Evolutionary conservation across 805 yeast species (phyloP).

Genomic region (Spathaspora boniae): DNA sequence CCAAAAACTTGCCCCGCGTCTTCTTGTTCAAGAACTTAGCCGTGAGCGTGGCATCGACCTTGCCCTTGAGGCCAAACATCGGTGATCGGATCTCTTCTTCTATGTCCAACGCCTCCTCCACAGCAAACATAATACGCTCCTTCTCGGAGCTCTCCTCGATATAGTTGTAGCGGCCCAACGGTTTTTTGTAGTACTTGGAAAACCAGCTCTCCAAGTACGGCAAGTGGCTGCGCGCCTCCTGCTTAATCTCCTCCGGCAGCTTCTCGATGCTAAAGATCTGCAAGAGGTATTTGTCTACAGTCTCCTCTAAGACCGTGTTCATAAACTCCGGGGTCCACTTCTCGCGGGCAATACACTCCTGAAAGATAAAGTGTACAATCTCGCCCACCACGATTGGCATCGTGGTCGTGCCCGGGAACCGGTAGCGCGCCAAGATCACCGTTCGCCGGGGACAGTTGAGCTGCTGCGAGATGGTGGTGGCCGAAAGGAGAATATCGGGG

Average conservation of each 20-base stretch:
- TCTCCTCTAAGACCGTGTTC: constrained; percentile 31
- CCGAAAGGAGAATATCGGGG: constrained; percentile 80
- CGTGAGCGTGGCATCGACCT: constrained; percentile 82
- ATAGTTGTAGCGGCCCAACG: constrained; percentile 11
- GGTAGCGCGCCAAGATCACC: constrained; percentile 53
- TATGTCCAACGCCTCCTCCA: constrained; percentile 67
- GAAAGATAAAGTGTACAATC: constrained; percentile 76
- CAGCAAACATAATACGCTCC: constrained; percentile 44
- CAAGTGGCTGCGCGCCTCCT: constrained; percentile 45
- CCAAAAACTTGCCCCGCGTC: constrained; percentile 44
- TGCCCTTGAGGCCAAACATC: constrained; percentile 81
- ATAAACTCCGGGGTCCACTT: constrained; percentile 39
- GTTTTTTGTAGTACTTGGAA: constrained; percentile 36
- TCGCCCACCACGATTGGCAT: constrained; percentile 76
- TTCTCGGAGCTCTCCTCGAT: constrained; percentile 24
- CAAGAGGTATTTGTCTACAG: constrained; percentile 42
- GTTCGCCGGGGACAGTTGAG: constrained; percentile 71
- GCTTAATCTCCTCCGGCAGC: constrained; percentile 37
- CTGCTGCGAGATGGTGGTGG: constrained; percentile 78
- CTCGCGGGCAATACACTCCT: constrained; percentile 44
- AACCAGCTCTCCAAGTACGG: constrained; percentile 55
- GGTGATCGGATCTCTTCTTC: constrained; percentile 96
- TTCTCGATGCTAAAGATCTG: constrained; percentile 57
- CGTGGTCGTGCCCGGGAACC: constrained; percentile 60
- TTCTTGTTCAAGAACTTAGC: constrained; percentile 37